These are phyloP conservation scores for Dorcoceras hygrometricum DNA, from an alignment of 257 asterid genomes.

Conservation along the genomic window DNA sequence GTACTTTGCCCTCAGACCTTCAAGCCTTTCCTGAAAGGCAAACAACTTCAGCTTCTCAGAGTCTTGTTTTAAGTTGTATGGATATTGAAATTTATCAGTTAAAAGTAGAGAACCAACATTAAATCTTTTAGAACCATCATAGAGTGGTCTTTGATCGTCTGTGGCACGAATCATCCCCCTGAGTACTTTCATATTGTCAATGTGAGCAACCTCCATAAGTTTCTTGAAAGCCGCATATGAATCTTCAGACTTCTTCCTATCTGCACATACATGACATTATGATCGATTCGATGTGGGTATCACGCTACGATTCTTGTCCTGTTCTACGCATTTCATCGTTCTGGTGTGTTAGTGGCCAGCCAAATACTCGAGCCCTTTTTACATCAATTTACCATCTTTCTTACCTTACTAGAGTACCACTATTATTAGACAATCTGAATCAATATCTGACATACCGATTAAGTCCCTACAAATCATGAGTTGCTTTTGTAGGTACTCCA, in stretches of 20 bases:
- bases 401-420: background rate
- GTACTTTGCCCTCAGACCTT: conserved; percentile 54
- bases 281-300: background rate
- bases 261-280: conserved; percentile 24
- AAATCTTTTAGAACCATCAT: conserved; percentile 35
- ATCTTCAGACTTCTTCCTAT: conserved; percentile 32
- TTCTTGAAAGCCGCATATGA: conserved; percentile 33
- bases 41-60: background rate
- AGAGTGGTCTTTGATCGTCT: conserved; percentile 47
- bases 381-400: background rate
- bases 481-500: conserved; percentile 44
- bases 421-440: background rate
- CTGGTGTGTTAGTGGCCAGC: background rate
- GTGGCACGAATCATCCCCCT: conserved; percentile 36
- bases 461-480: conserved; percentile 27
- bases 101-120: conserved; percentile 25
- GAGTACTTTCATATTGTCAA: conserved; percentile 55
- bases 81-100: background rate
- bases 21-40: conserved; percentile 52
- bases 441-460: conserved; percentile 35
- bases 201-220: conserved; percentile 40
- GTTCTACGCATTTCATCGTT: background rate
- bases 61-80: background rate
- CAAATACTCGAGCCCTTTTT: background rate
- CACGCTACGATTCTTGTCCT: background rate